A percentile compares a stretch with the other conserved stretches of the same genome.
Conservation (phyloP, 192 early-diverging fungal genomes). For the Backusella circina region DNA sequence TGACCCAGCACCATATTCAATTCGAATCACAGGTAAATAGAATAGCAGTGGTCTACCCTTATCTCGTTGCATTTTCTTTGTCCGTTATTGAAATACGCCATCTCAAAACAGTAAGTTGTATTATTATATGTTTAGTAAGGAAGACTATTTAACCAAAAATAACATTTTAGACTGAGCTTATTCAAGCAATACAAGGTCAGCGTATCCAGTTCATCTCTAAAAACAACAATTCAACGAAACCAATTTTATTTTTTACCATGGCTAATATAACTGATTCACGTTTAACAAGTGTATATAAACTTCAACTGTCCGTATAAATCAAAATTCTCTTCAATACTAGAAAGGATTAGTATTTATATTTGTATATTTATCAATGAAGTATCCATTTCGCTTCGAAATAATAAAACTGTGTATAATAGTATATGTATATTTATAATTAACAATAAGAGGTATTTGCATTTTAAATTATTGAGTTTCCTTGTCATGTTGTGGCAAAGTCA, state of each 20-base stretch:
- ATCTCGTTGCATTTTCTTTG: slow-evolving; percentile 8
- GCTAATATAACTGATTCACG: background rate
- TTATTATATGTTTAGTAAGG: background rate
- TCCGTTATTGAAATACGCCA: slow-evolving; percentile 21
- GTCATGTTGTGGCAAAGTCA: slow-evolving; percentile 9
- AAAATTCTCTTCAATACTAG: background rate
- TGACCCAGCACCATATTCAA: background rate
- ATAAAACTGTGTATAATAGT: background rate
- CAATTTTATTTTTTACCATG: background rate
- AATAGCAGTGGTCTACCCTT: slow-evolving; percentile 8
- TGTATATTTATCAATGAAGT: background rate
- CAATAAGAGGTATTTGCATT: background rate
- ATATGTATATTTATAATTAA: background rate
- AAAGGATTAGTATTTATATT: background rate
- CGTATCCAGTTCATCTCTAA: slow-evolving; percentile 12
- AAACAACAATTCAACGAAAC: background rate
- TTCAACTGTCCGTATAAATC: background rate
- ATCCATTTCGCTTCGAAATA: background rate
- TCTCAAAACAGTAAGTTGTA: slow-evolving; percentile 23
- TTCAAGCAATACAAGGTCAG: slow-evolving; percentile 17
- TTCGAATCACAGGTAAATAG: slow-evolving; percentile 3
- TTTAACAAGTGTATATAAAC: background rate
- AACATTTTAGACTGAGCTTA: slow-evolving; percentile 2
- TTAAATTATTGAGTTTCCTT: background rate
- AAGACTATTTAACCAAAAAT: background rate